Evolutionary conservation across 768 basidiomycete species (phyloP).

Genomic region (Calocera viscosa): DNA sequence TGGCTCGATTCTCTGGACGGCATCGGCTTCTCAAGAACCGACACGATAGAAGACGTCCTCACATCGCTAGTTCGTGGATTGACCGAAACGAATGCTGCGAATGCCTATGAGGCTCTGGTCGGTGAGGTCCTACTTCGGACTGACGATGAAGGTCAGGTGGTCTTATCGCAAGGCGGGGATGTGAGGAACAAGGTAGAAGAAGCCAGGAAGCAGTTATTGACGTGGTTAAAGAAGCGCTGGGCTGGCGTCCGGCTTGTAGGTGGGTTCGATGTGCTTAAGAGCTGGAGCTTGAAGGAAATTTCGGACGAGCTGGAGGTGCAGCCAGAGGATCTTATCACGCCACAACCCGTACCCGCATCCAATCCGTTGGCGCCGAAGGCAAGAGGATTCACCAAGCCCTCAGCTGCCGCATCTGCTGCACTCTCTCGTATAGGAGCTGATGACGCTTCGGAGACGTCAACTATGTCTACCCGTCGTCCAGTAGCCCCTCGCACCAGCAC

Average conservation of each 20-base stretch:
- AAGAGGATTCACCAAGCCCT: conserved; percentile 1
- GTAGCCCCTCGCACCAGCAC: neutral
- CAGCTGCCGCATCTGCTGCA: conserved; percentile 8
- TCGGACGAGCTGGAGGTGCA: conserved; percentile 64
- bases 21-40: conserved; percentile 48
- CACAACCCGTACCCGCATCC: conserved; percentile 23
- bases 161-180: neutral
- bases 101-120: conserved; percentile 45
- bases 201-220: conserved; percentile 46
- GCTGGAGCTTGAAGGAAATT: conserved; percentile 83
- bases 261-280: conserved; percentile 74
- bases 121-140: conserved; percentile 17
- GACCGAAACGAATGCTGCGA: conserved; percentile 48
- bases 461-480: neutral
- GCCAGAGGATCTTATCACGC: conserved; percentile 55
- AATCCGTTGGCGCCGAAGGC: conserved; percentile 20
- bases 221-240: conserved; percentile 73
- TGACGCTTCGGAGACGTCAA: neutral
- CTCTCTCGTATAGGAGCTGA: conserved; percentile 5
- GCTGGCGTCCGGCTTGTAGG: conserved; percentile 54
- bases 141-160: neutral
- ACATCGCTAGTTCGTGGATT: conserved; percentile 48
- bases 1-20: conserved; percentile 51
- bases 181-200: conserved; percentile 42
- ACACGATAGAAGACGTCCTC: conserved; percentile 68